Evolutionary conservation across 2,329 filamentous ascomycete species (phyloP), one percentile per base, ranked within the genome.

Genomic region (Madurella fahalii): DNA sequence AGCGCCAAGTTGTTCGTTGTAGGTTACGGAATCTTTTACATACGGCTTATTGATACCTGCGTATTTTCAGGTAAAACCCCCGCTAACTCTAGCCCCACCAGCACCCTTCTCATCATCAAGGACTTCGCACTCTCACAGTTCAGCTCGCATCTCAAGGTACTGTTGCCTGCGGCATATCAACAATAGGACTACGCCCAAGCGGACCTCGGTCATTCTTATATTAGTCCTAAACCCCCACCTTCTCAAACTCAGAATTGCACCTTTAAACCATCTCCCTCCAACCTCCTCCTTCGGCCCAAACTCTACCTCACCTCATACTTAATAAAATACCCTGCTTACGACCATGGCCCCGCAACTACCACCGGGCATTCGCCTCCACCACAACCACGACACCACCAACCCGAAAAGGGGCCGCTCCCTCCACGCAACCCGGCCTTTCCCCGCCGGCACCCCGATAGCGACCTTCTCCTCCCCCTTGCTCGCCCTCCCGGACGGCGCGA

Each of bases 381-480:
- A 47, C 47, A 30, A 40, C 46, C 47, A 32, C 20, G 20, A 49
- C 42, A 9, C 31, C 3, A 32, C 47, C 42, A 31, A 12, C 25
- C 7, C 3, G 39, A 34, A 20, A 42, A 50, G 11, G 34, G 77
- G 77, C 56, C 79, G 80, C 58, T 69, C 71, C 53, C 71, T 84
- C 32, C 66, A 69, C 52, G 72, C 79, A 34, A 70, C 72, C 16
- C 68, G 64, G 43, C 4, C 68, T 58, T 76, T 79, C 65, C 17
- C 55, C 3, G 69, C 81, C 0, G 79, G 79, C 61, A 67, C 71
- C 30, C 61, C 69, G 53, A 75, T 84, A 60, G 72, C 73, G 54
- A 63, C 66, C 40, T 80, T 83, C 64, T 55, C 62, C 25, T 68
- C 68, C 15, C 73, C 74, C 5, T 68, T 74, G 40, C 64, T 82